These are phyloP conservation scores for Colletotrichum tamarilloi DNA, from an alignment of 2,329 filamentous ascomycete genomes.

Conservation along the genomic window DNA sequence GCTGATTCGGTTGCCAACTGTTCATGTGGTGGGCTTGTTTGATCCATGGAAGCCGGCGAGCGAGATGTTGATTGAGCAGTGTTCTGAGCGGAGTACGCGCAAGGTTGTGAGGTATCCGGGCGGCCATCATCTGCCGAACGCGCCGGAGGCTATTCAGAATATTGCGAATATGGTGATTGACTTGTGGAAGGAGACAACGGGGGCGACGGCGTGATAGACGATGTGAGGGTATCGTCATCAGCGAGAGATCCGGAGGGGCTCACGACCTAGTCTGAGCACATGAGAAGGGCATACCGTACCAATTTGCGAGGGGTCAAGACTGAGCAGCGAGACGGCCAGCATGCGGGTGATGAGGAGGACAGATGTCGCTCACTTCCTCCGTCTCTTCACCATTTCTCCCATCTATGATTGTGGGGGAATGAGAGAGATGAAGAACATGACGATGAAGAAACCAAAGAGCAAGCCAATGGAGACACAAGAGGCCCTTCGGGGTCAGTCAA, in stretches of 20 bases:
- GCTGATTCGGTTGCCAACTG: constrained; percentile 19
- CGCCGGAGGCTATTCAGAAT: constrained; percentile 22
- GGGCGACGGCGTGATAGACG: background rate
- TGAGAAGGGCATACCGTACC: background rate
- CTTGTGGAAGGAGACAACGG: constrained; percentile 17
- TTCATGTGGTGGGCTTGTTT: constrained; percentile 28
- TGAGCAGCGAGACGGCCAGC: background rate
- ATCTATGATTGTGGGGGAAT: background rate
- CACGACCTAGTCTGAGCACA: background rate
- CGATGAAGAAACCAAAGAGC: background rate
- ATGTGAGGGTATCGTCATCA: background rate
- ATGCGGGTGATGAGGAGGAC: background rate
- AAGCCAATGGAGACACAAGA: background rate
- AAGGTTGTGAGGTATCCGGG: constrained; percentile 23
- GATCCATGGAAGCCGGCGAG: constrained; percentile 16
- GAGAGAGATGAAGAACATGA: background rate
- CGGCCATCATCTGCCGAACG: constrained; percentile 24
- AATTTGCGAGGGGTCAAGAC: background rate
- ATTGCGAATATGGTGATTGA: constrained; percentile 15
- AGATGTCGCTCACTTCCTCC: background rate
- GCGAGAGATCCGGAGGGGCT: background rate
- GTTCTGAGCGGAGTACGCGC: constrained; percentile 13
- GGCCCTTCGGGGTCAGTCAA: background rate
- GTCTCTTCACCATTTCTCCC: background rate
- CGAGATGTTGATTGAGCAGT: constrained; percentile 22